Conservation (phyloP, 2,329 filamentous ascomycete species). For the Neopestalotiopsis clavispora region DNA sequence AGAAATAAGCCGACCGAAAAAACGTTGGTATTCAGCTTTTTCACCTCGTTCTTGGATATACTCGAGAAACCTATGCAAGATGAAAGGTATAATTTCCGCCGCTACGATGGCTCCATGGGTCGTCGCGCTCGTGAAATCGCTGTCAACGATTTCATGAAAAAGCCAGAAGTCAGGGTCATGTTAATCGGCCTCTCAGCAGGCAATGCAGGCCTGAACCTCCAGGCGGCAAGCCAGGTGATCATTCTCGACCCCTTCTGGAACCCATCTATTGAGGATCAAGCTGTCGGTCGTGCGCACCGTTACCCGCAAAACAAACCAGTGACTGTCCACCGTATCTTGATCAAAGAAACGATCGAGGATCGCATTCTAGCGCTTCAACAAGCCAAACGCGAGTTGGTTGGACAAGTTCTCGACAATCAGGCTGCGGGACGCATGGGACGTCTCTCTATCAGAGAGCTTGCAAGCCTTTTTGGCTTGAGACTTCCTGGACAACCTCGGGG, state of each 20-base stretch:
- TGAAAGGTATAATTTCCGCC: constrained; percentile 30
- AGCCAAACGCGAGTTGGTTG: constrained; percentile 68
- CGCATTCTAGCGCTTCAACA: constrained; percentile 73
- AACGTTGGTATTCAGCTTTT: constrained; percentile 38
- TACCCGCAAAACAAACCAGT: constrained; percentile 48
- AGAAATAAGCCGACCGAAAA: constrained; percentile 32
- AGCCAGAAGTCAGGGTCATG: constrained; percentile 53
- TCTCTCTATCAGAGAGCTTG: constrained; percentile 23
- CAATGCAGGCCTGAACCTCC: constrained; percentile 56
- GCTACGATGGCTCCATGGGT: constrained; percentile 38
- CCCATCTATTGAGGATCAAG: constrained; percentile 15
- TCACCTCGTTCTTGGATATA: constrained; percentile 39
- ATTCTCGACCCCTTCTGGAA: constrained; percentile 19
- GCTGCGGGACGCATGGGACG: constrained; percentile 22
- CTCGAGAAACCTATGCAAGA: constrained; percentile 37
- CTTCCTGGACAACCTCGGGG: background rate
- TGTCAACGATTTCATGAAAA: constrained; percentile 32
- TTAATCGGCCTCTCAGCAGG: constrained; percentile 76
- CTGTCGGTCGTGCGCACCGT: constrained; percentile 13
- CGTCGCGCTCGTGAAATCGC: constrained; percentile 27
- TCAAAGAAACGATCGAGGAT: constrained; percentile 73
- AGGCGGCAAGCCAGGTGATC: constrained; percentile 16
- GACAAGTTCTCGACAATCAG: constrained; percentile 29
- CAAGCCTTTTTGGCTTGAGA: constrained; percentile 24
- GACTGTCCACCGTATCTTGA: constrained; percentile 69